Percentiles rank a stretch among this genome's conserved stretches.
These are phyloP conservation scores for Leucoagaricus sp. DNA, from an alignment of 1,284 basidiomycete species.

Conservation along the genomic window DNA sequence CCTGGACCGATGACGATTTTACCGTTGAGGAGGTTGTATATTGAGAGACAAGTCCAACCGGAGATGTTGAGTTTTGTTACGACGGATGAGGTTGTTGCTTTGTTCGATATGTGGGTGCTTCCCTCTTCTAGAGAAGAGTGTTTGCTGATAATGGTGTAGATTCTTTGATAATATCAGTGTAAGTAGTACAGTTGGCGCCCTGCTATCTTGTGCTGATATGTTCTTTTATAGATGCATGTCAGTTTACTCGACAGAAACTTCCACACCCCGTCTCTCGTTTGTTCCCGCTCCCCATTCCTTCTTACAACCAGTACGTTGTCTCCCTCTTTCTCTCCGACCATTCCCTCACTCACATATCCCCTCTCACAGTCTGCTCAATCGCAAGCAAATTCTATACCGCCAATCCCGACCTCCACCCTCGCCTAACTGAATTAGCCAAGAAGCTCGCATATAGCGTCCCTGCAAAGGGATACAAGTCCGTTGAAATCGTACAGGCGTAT, in stretches of 20 bases:
- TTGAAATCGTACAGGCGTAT: conserved; percentile 94
- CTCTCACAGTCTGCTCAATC: conserved; percentile 80
- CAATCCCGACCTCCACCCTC: conserved; percentile 82
- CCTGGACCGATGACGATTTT: conserved; percentile 90
- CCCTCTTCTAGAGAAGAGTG: not conserved
- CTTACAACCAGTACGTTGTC: conserved; percentile 87
- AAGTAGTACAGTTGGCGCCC: conserved; percentile 24
- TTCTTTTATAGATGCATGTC: conserved; percentile 58
- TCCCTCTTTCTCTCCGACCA: not conserved
- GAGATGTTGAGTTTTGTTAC: conserved; percentile 87
- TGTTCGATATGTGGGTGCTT: conserved; percentile 85
- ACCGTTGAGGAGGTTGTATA: conserved; percentile 83
- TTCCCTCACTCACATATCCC: conserved; percentile 1
- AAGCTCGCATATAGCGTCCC: conserved; percentile 91
- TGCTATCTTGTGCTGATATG: not conserved
- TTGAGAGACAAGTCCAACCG: conserved; percentile 87
- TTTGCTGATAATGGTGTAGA: conserved; percentile 35
- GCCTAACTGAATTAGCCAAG: conserved; percentile 82
- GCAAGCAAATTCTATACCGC: conserved; percentile 88
- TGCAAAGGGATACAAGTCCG: conserved; percentile 88
- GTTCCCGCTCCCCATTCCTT: conserved; percentile 89
- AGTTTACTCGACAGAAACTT: conserved; percentile 81
- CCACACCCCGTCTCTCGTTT: conserved; percentile 90
- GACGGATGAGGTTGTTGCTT: conserved; percentile 83
- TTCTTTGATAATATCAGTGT: conserved; percentile 81